Evolutionary conservation across 176 grass and related monocot genomes (phyloP).

Genomic region (Otatea glauca): DNA sequence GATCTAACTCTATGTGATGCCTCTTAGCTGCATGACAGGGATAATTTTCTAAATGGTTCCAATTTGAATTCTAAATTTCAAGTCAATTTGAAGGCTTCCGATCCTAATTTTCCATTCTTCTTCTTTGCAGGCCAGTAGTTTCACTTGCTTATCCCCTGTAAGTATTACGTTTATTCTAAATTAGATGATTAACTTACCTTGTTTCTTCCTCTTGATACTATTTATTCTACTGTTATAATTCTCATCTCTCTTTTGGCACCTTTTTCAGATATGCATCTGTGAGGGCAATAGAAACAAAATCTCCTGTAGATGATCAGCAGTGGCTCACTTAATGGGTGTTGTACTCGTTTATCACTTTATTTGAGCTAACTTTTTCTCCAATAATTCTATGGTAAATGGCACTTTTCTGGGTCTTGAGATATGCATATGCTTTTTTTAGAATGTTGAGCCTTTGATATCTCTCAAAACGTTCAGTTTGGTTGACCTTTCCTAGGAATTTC

Average conservation of each 20-base stretch:
- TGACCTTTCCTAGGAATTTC: neutral
- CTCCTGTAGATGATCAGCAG: constrained; percentile 86
- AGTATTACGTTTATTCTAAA: constrained; percentile 43
- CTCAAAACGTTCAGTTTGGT: neutral
- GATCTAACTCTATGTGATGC: constrained; percentile 1
- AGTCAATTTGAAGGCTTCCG: neutral
- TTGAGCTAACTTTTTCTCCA: constrained; percentile 90
- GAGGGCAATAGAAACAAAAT: constrained; percentile 98
- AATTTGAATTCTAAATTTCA: neutral
- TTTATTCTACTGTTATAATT: neutral
- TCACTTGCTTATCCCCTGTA: constrained; percentile 97
- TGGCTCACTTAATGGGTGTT: constrained; percentile 99
- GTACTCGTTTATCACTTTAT: constrained; percentile 97
- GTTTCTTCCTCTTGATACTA: neutral
- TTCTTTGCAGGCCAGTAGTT: constrained; percentile 75
- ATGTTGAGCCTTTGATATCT: neutral
- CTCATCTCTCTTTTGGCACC: neutral
- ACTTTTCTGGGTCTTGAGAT: neutral
- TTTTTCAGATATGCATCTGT: constrained; percentile 88
- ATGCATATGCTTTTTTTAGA: neutral
- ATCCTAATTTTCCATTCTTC: neutral
- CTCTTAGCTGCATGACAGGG: constrained; percentile 6
- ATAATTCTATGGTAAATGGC: constrained; percentile 76
- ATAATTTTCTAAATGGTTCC: constrained; percentile 15
- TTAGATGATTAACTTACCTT: neutral